These are phyloP conservation scores for Suillus sp. DNA, from an alignment of 768 basidiomycete species.

Conservation along the genomic window DNA sequence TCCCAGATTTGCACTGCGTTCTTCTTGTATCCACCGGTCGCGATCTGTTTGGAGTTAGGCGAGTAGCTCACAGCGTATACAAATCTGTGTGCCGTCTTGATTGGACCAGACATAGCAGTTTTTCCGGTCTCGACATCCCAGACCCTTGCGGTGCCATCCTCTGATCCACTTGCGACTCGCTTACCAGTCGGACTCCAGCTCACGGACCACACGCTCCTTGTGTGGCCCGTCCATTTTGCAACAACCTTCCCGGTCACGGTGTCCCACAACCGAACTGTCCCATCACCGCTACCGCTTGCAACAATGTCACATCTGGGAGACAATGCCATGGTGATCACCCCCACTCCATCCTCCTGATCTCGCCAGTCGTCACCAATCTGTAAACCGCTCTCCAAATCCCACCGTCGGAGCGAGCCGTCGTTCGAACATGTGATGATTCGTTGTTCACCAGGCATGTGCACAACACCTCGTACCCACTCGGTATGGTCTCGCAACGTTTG, in stretches of 20 bases:
- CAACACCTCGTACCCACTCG: neutral
- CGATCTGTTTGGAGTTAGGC: neutral
- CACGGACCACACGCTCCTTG: neutral
- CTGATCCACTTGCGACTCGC: neutral
- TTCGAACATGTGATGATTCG: slow-evolving; percentile 1
- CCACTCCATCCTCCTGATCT: neutral
- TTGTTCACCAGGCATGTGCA: neutral
- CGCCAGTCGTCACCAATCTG: neutral
- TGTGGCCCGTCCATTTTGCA: neutral
- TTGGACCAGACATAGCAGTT: neutral
- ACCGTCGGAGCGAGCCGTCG: slow-evolving; percentile 3
- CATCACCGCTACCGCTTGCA: neutral
- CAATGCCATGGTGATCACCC: neutral
- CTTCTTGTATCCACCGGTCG: neutral
- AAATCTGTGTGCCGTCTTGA: neutral
- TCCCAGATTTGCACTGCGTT: neutral
- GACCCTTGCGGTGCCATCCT: neutral
- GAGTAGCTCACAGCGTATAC: slow-evolving; percentile 2
- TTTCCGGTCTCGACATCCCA: neutral
- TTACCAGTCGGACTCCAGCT: neutral
- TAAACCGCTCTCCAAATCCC: neutral
- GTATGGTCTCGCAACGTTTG: neutral
- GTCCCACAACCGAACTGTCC: neutral
- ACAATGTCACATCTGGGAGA: neutral
- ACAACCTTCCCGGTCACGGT: neutral